Evolutionary conservation across 176 grass and related monocot species (phyloP).

Genomic region (Zoysia pacifica): DNA sequence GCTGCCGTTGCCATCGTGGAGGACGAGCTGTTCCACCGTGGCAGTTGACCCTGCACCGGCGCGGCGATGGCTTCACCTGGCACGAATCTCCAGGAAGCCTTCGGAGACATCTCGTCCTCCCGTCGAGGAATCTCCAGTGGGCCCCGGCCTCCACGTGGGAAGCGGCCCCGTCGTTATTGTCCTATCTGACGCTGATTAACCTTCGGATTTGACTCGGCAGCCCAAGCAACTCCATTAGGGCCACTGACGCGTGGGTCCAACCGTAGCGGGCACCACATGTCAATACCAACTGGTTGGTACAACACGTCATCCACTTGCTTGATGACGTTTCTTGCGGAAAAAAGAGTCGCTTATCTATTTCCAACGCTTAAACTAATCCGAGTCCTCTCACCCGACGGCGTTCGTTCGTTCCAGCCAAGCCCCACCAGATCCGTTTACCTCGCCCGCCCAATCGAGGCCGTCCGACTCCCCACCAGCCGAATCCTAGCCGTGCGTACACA

Average conservation of each 20-base stretch:
- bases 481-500: conserved; percentile 9
- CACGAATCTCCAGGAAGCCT: conserved; percentile 30
- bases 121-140: conserved; percentile 30
- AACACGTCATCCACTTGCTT: not conserved
- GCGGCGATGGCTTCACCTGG: not conserved
- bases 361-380: not conserved
- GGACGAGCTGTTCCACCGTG: conserved; percentile 13
- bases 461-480: not conserved
- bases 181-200: not conserved
- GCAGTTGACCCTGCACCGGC: conserved; percentile 24
- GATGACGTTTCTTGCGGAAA: conserved; percentile 23
- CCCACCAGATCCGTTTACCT: conserved; percentile 13
- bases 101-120: conserved; percentile 10
- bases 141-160: conserved; percentile 21
- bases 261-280: accelerated
- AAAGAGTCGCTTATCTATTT: not conserved
- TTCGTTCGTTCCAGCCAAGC: not conserved
- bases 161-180: not conserved
- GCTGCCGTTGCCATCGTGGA: not conserved
- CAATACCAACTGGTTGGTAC: not conserved
- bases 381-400: not conserved
- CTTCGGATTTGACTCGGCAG: not conserved
- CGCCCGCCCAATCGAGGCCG: not conserved
- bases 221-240: accelerated
- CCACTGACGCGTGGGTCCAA: not conserved